These are phyloP conservation scores for Wickerhamiella dianesei DNA, from an alignment of 805 yeast genomes.

Conservation along the genomic window DNA sequence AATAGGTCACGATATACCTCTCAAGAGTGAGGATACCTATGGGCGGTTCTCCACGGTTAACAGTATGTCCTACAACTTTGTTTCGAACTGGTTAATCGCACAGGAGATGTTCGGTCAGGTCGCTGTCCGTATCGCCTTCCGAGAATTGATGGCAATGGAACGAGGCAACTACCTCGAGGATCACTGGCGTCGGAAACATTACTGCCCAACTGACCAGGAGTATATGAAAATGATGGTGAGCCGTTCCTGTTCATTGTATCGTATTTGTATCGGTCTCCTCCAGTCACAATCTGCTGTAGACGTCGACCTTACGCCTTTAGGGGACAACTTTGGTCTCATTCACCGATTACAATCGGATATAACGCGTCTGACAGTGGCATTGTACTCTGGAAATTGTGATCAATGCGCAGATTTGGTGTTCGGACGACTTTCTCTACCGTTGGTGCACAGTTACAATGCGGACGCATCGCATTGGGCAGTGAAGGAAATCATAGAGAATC, in stretches of 20 bases:
- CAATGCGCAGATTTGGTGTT: not conserved
- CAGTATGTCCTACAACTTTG: not conserved
- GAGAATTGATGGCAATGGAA: not conserved
- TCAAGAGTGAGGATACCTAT: not conserved
- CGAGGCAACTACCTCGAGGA: not conserved
- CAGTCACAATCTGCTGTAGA: not conserved
- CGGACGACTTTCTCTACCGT: not conserved
- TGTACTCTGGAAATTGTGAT: not conserved
- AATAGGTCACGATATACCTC: too few species aligned
- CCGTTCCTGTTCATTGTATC: not conserved
- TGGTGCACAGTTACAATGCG: constrained; percentile 1
- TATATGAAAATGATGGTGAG: not conserved
- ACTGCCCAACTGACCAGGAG: not conserved
- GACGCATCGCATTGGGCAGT: not conserved
- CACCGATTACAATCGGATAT: not conserved
- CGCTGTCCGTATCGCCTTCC: not conserved
- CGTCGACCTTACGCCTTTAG: not conserved
- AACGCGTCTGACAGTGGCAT: not conserved
- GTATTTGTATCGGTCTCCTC: not conserved
- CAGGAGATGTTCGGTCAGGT: not conserved
- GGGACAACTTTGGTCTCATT: not conserved
- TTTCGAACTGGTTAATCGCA: not conserved
- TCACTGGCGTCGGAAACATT: not conserved
- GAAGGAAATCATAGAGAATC: not conserved
- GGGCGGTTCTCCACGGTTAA: not conserved